Evolutionary conservation across 2,329 filamentous ascomycete genomes (phyloP).

Genomic region (Pestalotiopsis sp.): DNA sequence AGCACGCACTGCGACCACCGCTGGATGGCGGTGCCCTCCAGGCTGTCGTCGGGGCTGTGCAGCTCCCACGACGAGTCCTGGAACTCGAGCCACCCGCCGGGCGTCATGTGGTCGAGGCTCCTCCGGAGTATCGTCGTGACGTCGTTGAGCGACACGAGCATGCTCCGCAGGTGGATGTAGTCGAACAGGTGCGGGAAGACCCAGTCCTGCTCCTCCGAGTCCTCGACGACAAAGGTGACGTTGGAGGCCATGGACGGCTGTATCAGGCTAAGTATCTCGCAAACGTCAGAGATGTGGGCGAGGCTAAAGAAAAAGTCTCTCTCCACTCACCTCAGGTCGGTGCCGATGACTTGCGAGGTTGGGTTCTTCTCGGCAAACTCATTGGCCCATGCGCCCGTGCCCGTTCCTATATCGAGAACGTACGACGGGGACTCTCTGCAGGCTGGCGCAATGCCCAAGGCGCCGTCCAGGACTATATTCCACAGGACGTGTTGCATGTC

Average conservation of each 20-base stretch:
- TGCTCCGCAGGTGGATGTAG: constrained; percentile 7
- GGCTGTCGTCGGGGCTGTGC: neutral
- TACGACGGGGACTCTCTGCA: neutral
- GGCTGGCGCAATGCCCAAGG: neutral
- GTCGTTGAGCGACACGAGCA: constrained; percentile 10
- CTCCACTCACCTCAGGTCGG: constrained; percentile 7
- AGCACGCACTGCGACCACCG: neutral
- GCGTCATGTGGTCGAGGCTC: constrained; percentile 5
- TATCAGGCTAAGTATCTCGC: constrained; percentile 3
- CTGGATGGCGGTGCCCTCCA: neutral
- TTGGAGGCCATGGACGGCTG: neutral
- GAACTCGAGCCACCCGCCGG: constrained; percentile 10
- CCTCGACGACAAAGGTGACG: constrained; percentile 5
- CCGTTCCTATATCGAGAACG: constrained; percentile 1
- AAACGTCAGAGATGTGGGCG: neutral
- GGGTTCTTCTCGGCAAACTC: constrained; percentile 10
- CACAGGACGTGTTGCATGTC: constrained; percentile 1
- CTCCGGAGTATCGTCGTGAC: neutral
- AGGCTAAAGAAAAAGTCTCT: neutral
- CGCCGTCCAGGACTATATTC: neutral
- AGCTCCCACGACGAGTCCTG: neutral
- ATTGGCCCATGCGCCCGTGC: constrained; percentile 8
- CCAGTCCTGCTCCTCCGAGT: constrained; percentile 10
- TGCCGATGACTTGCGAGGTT: constrained; percentile 10
- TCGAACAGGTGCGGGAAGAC: constrained; percentile 6